Evolutionary conservation across 1,284 basidiomycete genomes (phyloP), one percentile per base, ranked within the genome.

Genomic region (Sanguinoderma infundibulare): DNA sequence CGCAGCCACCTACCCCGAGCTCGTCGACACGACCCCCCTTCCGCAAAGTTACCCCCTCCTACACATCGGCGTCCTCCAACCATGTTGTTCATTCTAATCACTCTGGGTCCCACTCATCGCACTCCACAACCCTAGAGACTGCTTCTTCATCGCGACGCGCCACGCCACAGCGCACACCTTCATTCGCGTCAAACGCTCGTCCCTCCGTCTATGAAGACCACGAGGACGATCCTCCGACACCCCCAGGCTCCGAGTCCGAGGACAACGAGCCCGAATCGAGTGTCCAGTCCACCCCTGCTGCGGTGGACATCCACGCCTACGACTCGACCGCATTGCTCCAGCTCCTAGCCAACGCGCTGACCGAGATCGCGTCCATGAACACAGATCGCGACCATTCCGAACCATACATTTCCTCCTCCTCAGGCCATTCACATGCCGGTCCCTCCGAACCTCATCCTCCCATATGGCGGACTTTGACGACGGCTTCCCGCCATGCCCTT

Each of bases 311-410:
- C 70, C 84, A 91, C 67, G 74, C 82, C 10, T 90, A 89, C 70
- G 85, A 86, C 0, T 79, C 89, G 1, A 75, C 81, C 8, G 87
- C 95, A 58, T 85, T 99, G 12, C 83, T 99, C 49, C 87, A 87
- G 34, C 87, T 98, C 15, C 88, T 99, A n/a, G 96, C 97, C 0
- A 87, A 88, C 2, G 81, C 98, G 15, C 84, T 99, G 61, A 89
- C 94, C 51, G 94, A 96, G 76, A 98, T 98, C 72, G 95, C 97
- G 4, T 62, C 67, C 44, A 64, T 70, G 65, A 87, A 88, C 2
- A 89, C 94, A 5, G 98, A 98, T 75, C 96, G 98, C 78, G 81
- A 78, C 55, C 76, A 87, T 20, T 63, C 68, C 44, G 72, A 75
- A 70, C 61, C 64, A 30, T 71, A 68, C 54, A 40, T 62, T 38